Evolutionary conservation across 805 yeast genomes (phyloP).

Genomic region (Isabelozyma pseudorhagii): DNA sequence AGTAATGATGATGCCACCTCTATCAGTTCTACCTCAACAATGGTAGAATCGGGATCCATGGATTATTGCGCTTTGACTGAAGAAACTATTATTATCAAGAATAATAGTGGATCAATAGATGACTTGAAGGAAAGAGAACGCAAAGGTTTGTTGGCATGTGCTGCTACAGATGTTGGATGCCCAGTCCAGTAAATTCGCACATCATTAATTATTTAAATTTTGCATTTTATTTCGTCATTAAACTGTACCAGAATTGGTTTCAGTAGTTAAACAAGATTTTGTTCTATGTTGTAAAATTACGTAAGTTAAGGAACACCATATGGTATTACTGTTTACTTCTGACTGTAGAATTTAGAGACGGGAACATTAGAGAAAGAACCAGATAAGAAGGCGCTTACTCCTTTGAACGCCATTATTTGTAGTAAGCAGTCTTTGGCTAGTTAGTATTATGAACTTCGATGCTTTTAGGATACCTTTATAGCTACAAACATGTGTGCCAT

Average conservation of each 20-base stretch:
- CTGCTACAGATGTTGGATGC: constrained; percentile 3
- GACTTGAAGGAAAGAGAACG: constrained; percentile 10
- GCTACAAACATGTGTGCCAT: too few relatives aligned
- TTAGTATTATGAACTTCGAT: too few relatives aligned
- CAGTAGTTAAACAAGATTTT: not conserved
- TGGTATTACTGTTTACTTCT: too few relatives aligned
- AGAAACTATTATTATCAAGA: constrained; percentile 35
- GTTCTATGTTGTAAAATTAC: not conserved
- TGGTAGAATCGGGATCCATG: not conserved
- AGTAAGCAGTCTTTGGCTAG: too few relatives aligned
- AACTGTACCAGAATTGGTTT: not conserved
- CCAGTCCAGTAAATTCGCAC: not conserved
- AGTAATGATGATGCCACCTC: constrained; percentile 9
- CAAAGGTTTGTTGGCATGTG: not conserved
- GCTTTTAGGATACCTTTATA: too few relatives aligned
- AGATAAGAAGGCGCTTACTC: too few relatives aligned
- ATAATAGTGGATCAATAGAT: constrained; percentile 34
- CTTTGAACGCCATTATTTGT: too few relatives aligned
- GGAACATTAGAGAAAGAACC: too few relatives aligned
- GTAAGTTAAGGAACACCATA: not conserved
- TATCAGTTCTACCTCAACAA: not conserved
- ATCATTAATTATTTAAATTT: not conserved
- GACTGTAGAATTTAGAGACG: too few relatives aligned
- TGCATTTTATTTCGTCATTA: not conserved
- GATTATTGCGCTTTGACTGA: constrained; percentile 4